Percentiles rank a stretch among this genome's conserved stretches.
Conservation (phyloP, 257 asterid genomes). For the Capsicum rhomboideum region DNA sequence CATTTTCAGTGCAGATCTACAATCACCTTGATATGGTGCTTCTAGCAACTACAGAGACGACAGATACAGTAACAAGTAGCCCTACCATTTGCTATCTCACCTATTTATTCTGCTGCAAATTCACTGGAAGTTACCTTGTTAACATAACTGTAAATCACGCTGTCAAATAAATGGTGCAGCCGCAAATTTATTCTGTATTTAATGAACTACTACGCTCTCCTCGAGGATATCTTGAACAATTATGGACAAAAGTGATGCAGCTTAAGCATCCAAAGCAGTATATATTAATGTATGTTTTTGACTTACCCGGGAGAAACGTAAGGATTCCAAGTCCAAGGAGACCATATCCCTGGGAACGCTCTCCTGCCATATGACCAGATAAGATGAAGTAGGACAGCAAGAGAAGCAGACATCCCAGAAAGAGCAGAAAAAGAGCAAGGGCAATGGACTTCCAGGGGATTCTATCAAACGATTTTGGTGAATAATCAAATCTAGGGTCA, state of each 20-base stretch:
- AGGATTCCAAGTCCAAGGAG: slow-evolving; percentile 76
- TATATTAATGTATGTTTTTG: neutral
- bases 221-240: neutral
- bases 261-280: neutral
- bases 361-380: slow-evolving; percentile 94
- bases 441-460: slow-evolving; percentile 86
- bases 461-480: slow-evolving; percentile 53
- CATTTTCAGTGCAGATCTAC: neutral
- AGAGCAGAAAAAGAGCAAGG: slow-evolving; percentile 72
- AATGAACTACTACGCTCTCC: neutral
- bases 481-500: slow-evolving; percentile 73
- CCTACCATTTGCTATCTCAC: neutral
- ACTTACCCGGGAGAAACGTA: slow-evolving; percentile 74
- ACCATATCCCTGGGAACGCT: slow-evolving; percentile 73
- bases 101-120: neutral
- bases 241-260: neutral
- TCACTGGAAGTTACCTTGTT: neutral
- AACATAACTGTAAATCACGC: neutral
- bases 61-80: neutral
- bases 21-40: neutral
- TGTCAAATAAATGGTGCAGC: neutral
- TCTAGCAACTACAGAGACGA: neutral
- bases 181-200: neutral
- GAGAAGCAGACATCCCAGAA: slow-evolving; percentile 81
- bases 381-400: slow-evolving; percentile 63